Base-by-base conservation (phyloP, 139 green algal genomes). In the Volvox reticuliferus region DNA sequence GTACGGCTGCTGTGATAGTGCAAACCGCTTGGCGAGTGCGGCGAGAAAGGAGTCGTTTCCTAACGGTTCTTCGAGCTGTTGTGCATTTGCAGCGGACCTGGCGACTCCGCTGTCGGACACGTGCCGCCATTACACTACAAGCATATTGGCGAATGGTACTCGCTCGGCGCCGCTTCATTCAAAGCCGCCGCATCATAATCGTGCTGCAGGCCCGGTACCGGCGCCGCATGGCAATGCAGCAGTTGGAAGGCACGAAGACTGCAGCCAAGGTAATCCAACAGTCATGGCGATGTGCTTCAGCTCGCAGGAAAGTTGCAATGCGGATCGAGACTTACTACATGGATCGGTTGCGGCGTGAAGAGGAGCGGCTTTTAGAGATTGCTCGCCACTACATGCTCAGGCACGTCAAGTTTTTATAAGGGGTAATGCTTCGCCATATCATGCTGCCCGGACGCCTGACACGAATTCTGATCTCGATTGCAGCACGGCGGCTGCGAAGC, bases 401-500 rank as follows among this genome's bases (percentile, higher is more conserved):
- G 32, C 73, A 63, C 32, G 92, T 86, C 65, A 73, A 5, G 65
- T 24, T 28, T 5, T 28, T 2, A 62, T 24, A 82, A 55, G 44
- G 44, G 44, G 44, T 55, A 55, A 55, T 55, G 9, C 5, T 55
- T 5, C 5, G 44, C 44, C 44, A 55, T 55, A 55, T 55, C 44
- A 55, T 55, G 9, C 44, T 55, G 44, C 5, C 44, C 5, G 44
- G 44, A 14, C 44, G 44, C 44, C 44, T 55, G 44, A 55, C 44
- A 55, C 44, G 9, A 55, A 55, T 55, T 55, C n/a, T 55, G 44
- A 55, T 14, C 44, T 55, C 44, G 44, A 62, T 28, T 33, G 35
- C 89, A 92, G 82, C 80, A 75, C 33, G n/a, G 16, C 26, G 63
- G 87, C 17, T 50, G 94, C 93, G 20, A 93, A 91, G 21, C 33